Conservation (phyloP, 1,139 yeast species). For the Diutina neorugosa region DNA sequence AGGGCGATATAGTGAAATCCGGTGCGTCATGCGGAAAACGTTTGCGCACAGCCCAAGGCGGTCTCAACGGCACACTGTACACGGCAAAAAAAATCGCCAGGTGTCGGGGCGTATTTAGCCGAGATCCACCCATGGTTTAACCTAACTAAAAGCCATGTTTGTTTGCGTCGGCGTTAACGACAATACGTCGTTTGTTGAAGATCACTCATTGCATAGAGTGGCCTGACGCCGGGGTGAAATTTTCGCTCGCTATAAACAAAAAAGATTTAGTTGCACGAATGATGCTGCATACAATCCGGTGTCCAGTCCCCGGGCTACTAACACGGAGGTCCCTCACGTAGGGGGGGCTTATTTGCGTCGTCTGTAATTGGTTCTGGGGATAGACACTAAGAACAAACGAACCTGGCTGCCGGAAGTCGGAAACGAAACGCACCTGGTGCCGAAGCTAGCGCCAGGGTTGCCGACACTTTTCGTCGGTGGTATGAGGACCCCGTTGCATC, state of each 20-base stretch:
- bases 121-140: not conserved
- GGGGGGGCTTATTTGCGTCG: not conserved
- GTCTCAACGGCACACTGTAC: not conserved
- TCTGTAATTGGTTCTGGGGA: not conserved
- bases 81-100: not conserved
- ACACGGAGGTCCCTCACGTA: not conserved
- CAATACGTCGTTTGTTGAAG: no score
- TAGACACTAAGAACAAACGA: not conserved
- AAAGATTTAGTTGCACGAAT: no score
- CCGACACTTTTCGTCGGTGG: not conserved
- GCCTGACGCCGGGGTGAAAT: not conserved
- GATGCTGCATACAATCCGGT: not conserved
- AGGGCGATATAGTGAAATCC: not conserved
- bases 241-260: not conserved
- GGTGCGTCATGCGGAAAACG: not conserved
- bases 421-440: not conserved
- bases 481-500: not conserved
- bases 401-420: not conserved
- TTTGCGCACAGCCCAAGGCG: not conserved
- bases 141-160: no score
- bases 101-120: not conserved
- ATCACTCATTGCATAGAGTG: no score
- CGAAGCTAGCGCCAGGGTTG: not conserved
- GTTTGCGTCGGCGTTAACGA: no score
- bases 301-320: not conserved